phyloP scores from a whole-genome alignment of 371 early-diverging fungal species.

The Mortierella sp. region DNA sequence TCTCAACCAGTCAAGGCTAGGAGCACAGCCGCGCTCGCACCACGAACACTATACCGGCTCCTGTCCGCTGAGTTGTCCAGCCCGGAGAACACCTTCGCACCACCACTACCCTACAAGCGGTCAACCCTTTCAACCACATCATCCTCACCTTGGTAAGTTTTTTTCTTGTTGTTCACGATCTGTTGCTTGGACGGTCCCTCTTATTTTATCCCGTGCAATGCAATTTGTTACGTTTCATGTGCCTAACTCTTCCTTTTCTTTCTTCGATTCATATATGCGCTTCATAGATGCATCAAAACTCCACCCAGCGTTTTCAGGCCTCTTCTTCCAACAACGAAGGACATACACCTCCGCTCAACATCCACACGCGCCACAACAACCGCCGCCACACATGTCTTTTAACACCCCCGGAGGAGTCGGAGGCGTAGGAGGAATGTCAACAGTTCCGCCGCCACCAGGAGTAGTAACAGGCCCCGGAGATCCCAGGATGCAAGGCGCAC shows the following conservation, averaged over 20 bases:
- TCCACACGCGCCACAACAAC: neutral
- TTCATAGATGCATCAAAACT: conserved; percentile 33
- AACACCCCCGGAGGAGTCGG: neutral
- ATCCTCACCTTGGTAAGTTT: conserved; percentile 30
- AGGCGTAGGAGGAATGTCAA: neutral
- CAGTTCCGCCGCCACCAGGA: conserved; percentile 4
- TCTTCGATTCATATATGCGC: neutral
- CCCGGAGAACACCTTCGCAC: conserved; percentile 27
- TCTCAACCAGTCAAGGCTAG: conserved; percentile 24
- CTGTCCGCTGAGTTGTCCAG: conserved; percentile 48
- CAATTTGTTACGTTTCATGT: neutral
- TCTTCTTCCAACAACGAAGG: conserved; percentile 52
- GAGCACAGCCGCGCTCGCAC: conserved; percentile 23
- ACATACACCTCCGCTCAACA: conserved; percentile 10
- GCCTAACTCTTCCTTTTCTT: neutral
- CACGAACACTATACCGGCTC: conserved; percentile 42
- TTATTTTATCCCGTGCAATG: too few species aligned
- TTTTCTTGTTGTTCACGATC: neutral
- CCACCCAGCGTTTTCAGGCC: conserved; percentile 51
- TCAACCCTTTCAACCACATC: neutral
- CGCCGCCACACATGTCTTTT: neutral
- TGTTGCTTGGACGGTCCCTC: too few species aligned
- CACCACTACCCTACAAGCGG: conserved; percentile 19
- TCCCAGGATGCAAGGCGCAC: neutral
- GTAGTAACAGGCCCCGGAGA: neutral